Base-by-base conservation (phyloP, 2,329 filamentous ascomycete genomes). In the Aspergillus sp. region DNA sequence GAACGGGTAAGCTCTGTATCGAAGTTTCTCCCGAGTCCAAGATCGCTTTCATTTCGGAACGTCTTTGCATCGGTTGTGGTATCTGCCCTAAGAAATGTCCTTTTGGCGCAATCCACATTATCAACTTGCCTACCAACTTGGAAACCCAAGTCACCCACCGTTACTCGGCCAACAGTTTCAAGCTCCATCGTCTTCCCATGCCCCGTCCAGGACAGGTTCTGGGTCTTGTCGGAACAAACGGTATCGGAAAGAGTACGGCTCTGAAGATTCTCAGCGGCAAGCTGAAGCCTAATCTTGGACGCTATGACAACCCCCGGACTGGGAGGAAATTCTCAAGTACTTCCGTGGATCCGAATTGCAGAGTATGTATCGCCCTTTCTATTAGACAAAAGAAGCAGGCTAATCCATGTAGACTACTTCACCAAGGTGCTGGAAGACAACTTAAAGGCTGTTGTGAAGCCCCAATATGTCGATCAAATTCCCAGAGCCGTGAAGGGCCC, bases 221-320 rank as follows among this genome's bases (percentile, higher is more conserved):
- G 45, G 93, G 93, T 76, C 79, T 98, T 41, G 94, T 98, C 36
- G 94, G 93, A 69, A 97, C 93, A 60, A 98, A 98, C 82, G 93
- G 94, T 89, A 98, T 97, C 61, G 93, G 93, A 72, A 98, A 98
- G 82, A 96, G 90, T 75, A 98, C 93, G n/a, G 94, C 93, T 7
- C 76, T 98, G 69, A 98, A 98, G 78, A 96, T 98, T 68, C 83
- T 98, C 61, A 95, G 89, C 62, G 93, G 93, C 65, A 98, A 97
- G 75, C 79, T 98, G 62, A 98, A 98, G 82, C 93, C 93, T 47
- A 98, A 98, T 70, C 71, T 98, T 71, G 93, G 94, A 54, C 81
- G 86, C 65, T 95, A 87, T 67, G 90, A 97, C 56, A 94, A 97
- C 71, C 91, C 7, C 94, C 93, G 10, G 93, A 98, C 69, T 98